Conservation (phyloP, 2,329 filamentous ascomycete genomes). For the Dactylonectria macrodidyma region DNA sequence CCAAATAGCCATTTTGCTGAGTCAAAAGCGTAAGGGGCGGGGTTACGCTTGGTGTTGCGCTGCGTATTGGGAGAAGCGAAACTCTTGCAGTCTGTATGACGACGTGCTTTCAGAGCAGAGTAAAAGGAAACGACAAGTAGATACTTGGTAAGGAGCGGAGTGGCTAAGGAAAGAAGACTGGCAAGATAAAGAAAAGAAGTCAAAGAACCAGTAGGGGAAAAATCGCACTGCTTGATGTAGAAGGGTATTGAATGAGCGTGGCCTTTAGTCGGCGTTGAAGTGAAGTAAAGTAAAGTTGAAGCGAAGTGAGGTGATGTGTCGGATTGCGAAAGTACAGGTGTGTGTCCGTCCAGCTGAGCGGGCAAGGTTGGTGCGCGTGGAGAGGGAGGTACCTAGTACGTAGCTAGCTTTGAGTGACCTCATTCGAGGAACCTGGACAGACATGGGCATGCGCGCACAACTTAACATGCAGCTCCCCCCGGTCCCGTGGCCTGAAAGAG, state of each 20-base stretch:
- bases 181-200: background rate
- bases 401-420: conserved; percentile 22
- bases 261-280: conserved; percentile 24
- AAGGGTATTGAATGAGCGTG: conserved; percentile 19
- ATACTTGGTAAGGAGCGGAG: background rate
- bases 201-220: conserved; percentile 4
- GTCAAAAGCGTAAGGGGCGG: conserved; percentile 2
- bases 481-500: background rate
- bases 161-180: background rate
- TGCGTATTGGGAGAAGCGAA: background rate
- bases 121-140: background rate
- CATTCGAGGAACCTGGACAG: conserved; percentile 20
- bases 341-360: background rate
- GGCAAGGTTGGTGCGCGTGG: background rate
- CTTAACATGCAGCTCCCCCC: conserved; percentile 8
- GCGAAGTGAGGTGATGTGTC: conserved; percentile 12
- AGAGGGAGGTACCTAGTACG: conserved; percentile 17
- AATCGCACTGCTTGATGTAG: conserved; percentile 15
- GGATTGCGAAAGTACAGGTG: conserved; percentile 7
- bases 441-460: conserved; percentile 10
- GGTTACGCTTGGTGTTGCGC: background rate
- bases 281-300: conserved; percentile 12
- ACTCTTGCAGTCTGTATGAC: background rate
- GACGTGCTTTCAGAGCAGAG: background rate
- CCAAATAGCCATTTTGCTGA: conserved; percentile 79